Evolutionary conservation across 441 rosid genomes (phyloP).

Genomic region (Macaranga tanarius): DNA sequence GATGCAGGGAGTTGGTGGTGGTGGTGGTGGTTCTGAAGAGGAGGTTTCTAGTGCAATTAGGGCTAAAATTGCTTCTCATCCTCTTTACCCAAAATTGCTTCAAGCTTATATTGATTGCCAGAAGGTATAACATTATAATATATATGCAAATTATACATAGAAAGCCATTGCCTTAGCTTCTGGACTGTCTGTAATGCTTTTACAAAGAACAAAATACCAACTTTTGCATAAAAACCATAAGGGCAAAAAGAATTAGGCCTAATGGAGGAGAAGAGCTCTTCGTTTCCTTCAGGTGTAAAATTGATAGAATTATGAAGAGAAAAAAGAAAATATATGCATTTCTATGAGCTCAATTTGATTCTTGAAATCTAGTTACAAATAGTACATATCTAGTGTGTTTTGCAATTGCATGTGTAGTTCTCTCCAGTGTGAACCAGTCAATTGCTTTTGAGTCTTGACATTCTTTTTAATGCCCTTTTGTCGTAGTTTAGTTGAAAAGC

Average conservation of each 20-base stretch:
- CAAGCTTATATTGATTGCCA: conserved; percentile 63
- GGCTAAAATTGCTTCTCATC: conserved; percentile 60
- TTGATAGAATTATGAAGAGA: neutral
- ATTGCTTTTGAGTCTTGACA: neutral
- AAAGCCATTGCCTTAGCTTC: neutral
- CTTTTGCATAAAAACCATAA: neutral
- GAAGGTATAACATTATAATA: conserved; percentile 38
- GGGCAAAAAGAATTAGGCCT: neutral
- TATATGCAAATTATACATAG: neutral
- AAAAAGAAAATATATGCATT: neutral
- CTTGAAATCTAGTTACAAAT: neutral
- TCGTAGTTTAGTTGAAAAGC: neutral
- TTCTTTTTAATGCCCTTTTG: neutral
- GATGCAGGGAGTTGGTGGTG: conserved; percentile 20
- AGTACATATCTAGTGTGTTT: neutral
- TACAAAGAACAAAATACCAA: neutral
- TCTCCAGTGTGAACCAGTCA: neutral
- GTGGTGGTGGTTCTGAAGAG: conserved; percentile 23
- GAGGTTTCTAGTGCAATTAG: conserved; percentile 42
- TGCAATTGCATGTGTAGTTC: neutral
- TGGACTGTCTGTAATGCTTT: neutral
- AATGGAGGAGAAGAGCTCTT: neutral
- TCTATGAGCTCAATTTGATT: neutral
- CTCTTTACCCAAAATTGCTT: conserved; percentile 61
- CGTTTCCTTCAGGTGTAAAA: neutral